Evolutionary conservation across 2,329 filamentous ascomycete species (phyloP).

Genomic region (Arthrobotrys conoides): DNA sequence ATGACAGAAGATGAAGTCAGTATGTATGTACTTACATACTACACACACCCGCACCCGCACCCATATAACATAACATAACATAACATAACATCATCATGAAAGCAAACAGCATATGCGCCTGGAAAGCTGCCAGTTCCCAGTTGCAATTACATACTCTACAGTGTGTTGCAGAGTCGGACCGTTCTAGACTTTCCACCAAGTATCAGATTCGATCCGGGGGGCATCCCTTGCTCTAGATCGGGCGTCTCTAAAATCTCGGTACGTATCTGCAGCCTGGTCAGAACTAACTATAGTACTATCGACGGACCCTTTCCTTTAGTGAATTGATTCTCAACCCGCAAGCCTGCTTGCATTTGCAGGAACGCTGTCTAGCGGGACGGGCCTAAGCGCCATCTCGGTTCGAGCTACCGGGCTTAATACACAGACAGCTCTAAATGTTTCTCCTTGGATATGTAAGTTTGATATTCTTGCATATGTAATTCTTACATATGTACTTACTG

Average conservation of each 20-base stretch:
- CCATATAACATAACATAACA: conserved; percentile 6
- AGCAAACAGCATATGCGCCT: neutral
- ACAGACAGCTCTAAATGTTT: too few species aligned
- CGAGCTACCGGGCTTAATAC: conserved; percentile 10
- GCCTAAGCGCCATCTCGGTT: conserved; percentile 55
- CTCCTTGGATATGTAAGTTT: too few species aligned
- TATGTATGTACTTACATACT: too few species aligned
- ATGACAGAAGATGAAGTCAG: too few species aligned
- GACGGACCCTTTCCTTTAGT: neutral
- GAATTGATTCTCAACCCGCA: neutral
- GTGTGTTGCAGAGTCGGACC: conserved; percentile 1
- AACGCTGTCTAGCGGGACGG: conserved; percentile 41
- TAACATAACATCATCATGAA: conserved; percentile 19
- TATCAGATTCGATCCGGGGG: conserved; percentile 2
- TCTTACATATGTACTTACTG: too few species aligned
- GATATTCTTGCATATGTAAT: too few species aligned
- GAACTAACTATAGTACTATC: too few species aligned
- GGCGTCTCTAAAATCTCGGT: conserved; percentile 7
- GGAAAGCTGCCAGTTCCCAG: neutral
- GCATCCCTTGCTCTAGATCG: conserved; percentile 16
- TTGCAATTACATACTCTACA: too few species aligned
- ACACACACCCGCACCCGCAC: too few species aligned
- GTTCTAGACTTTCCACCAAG: conserved; percentile 7
- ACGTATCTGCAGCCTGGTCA: conserved; percentile 1
- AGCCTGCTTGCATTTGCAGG: conserved; percentile 3